These are phyloP conservation scores for Inga oerstediana DNA, from an alignment of 306 rosid species.

Conservation along the genomic window DNA sequence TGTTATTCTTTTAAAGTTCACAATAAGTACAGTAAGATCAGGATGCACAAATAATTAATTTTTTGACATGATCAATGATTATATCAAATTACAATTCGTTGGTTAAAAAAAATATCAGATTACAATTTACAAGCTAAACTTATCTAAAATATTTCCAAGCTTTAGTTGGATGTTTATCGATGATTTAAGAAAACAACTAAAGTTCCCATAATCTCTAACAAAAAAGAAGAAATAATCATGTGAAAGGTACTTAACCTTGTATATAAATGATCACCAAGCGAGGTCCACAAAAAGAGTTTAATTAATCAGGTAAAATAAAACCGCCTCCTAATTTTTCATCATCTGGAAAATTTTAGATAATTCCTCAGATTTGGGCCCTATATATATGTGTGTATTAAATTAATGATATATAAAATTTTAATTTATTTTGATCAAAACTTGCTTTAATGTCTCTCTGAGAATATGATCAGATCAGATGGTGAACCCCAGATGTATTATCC, in stretches of 20 bases:
- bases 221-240: not conserved
- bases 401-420: too few relatives aligned
- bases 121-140: not conserved
- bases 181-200: not conserved
- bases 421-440: too few relatives aligned
- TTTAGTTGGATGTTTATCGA: not conserved
- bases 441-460: too few relatives aligned
- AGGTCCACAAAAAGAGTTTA: conserved; percentile 3
- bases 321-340: not conserved
- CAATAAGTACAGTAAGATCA: not conserved
- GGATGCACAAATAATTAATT: not conserved
- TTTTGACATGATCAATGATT: not conserved
- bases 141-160: not conserved
- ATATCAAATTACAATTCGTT: too few relatives aligned
- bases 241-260: not conserved
- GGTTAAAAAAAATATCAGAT: not conserved
- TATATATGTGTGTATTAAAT: too few relatives aligned
- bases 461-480: too few relatives aligned
- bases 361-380: not conserved
- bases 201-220: not conserved
- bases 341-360: not conserved
- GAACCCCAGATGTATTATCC: too few relatives aligned
- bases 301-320: not conserved
- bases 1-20: not conserved
- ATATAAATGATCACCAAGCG: not conserved